Evolutionary conservation across 2,329 filamentous ascomycete species (phyloP), one percentile per base, ranked within the genome.

Genomic region (Lasiodiplodia sp.): DNA sequence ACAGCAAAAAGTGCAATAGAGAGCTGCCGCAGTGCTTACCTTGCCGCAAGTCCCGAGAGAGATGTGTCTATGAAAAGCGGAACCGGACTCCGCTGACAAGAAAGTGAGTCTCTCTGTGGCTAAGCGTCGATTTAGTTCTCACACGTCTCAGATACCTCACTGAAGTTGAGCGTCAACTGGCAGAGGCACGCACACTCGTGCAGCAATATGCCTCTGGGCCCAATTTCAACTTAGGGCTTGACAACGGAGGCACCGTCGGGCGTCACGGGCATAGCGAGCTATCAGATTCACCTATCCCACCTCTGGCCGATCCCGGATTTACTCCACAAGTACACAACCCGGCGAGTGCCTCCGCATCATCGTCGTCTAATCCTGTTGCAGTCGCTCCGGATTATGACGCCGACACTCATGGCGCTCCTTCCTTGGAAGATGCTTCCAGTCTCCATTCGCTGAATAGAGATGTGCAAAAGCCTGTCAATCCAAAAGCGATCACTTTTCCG

Each of bases 111-210:
- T 1, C 3, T 11, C 12, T 23, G 1, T 28, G 16, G 14, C 12
- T 16, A 10, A 16, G 2, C 11, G 23, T 3, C 11, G 7, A 10
- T 2, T 4, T 4, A 28, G 11, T 16, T 2, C 31, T 47, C 5
- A 58, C 44, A 12, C 14, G 8, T 21, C 25, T n/a, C 64, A 67
- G 64, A 49, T 67, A 67, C 23, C 52, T 67, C 25, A 67, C 64
- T 8, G n/a, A 67, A 34, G 64, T 67, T 18, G 64, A 67, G 64
- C 40, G 37, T 16, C 64, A 67, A 38, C 64, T 67, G 23, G 64
- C 53, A 10, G 64, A 67, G 37, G 64, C 64, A 6, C 23, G 53
- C 4, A 53, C 64, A 14, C 53, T 57, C 18, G 64, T 67, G 25
- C 64, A 25, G 7, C 64, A 44, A 6, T 67, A 67, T 38, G 38